Evolutionary conservation across 805 yeast genomes (phyloP).

Genomic region (Spathaspora girioi): DNA sequence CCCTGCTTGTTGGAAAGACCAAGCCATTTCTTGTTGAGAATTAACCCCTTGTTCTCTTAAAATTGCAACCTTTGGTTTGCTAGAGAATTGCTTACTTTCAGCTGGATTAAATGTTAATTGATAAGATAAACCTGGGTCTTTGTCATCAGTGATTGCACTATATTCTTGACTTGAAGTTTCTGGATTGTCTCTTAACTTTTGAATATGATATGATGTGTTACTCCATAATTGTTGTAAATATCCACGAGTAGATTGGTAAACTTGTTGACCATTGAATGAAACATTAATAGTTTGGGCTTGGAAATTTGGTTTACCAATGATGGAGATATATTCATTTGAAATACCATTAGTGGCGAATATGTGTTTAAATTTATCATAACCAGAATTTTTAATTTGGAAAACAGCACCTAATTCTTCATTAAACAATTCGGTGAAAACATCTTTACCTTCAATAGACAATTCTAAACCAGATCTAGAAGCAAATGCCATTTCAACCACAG

Average conservation of each 20-base stretch:
- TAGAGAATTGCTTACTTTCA: constrained; percentile 25
- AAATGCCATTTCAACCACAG: constrained; percentile 93
- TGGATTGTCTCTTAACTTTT: constrained; percentile 92
- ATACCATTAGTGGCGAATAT: constrained; percentile 61
- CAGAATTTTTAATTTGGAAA: constrained; percentile 69
- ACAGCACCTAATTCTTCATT: constrained; percentile 96
- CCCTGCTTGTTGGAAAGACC: constrained; percentile 93
- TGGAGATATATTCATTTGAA: constrained; percentile 45
- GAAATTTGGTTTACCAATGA: constrained; percentile 70
- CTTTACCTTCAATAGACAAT: constrained; percentile 33
- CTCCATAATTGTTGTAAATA: constrained; percentile 81
- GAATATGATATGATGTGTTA: constrained; percentile 84
- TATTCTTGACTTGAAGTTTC: constrained; percentile 84
- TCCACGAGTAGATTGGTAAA: constrained; percentile 59
- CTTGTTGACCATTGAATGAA: constrained; percentile 39
- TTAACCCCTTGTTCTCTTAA: constrained; percentile 98
- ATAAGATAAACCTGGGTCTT: constrained; percentile 86
- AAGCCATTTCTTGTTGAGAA: constrained; percentile 98
- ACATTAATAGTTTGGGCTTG: constrained; percentile 46
- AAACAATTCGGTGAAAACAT: constrained; percentile 59
- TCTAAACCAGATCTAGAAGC: constrained; percentile 87
- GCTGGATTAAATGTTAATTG: constrained; percentile 61
- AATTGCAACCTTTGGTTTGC: constrained; percentile 84
- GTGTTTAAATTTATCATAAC: constrained; percentile 50
- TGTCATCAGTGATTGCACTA: constrained; percentile 67